These are phyloP conservation scores for Nematocida sp. DNA, from an alignment of 371 early-diverging fungal genomes.

Conservation along the genomic window DNA sequence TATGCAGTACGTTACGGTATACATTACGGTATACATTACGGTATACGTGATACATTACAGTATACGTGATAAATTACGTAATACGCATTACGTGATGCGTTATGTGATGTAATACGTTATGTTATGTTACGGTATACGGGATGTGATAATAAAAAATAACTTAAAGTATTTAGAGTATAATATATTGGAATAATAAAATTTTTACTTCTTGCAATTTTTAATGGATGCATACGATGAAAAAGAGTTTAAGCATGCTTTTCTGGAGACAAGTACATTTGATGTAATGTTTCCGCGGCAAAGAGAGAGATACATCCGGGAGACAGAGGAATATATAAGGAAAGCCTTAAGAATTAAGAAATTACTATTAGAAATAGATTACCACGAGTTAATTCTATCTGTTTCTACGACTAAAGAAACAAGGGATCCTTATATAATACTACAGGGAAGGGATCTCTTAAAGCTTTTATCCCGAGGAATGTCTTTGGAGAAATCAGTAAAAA, in stretches of 20 bases:
- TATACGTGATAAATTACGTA: too few species aligned
- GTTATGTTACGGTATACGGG: too few species aligned
- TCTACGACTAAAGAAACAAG: conserved; percentile 88
- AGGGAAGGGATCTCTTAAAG: conserved; percentile 88
- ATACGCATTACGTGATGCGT: too few species aligned
- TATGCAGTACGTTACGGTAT: not conserved
- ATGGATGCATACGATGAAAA: conserved; percentile 78
- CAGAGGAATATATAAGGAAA: conserved; percentile 85
- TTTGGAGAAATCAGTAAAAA: conserved; percentile 73
- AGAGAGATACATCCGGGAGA: conserved; percentile 82
- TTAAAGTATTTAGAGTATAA: too few species aligned
- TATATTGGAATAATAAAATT: too few species aligned
- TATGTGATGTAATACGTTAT: too few species aligned
- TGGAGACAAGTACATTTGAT: conserved; percentile 89
- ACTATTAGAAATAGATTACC: conserved; percentile 80
- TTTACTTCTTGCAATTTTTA: too few species aligned
- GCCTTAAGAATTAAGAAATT: conserved; percentile 81
- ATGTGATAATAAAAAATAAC: too few species aligned
- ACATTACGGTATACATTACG: too few species aligned
- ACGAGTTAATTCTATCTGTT: conserved; percentile 92
- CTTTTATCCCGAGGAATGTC: conserved; percentile 87
- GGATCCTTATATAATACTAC: conserved; percentile 91
- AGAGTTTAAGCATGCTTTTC: conserved; percentile 74
- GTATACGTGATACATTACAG: too few species aligned
- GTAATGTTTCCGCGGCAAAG: conserved; percentile 95